Percentiles rank a stretch among this genome's conserved stretches.
Evolutionary conservation across 495 filamentous ascomycete genomes (phyloP).

Genomic region (Xylaria venustula): DNA sequence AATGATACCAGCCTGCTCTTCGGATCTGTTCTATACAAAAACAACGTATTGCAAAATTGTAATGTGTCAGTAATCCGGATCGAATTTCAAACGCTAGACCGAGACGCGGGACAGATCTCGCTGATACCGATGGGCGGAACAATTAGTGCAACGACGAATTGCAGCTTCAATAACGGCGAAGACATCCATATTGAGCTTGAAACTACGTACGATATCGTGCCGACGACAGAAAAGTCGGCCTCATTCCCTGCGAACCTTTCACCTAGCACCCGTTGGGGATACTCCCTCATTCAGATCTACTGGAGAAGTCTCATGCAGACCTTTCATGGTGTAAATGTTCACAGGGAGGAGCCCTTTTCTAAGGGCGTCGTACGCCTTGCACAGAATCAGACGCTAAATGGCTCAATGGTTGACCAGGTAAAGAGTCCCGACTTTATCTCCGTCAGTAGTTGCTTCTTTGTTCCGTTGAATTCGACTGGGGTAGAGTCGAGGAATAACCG

Average conservation of each 20-base stretch:
- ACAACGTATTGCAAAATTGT: conserved; percentile 25
- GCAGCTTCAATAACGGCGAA: conserved; percentile 12
- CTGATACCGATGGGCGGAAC: conserved; percentile 13
- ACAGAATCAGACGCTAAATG: neutral
- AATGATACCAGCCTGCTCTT: neutral
- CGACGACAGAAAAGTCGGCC: conserved; percentile 6
- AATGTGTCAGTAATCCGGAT: conserved; percentile 24
- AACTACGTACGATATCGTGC: conserved; percentile 27
- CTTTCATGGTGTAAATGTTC: conserved; percentile 10
- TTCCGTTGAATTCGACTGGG: conserved; percentile 11
- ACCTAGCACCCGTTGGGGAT: conserved; percentile 11
- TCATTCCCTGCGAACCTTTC: conserved; percentile 4
- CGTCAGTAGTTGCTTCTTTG: conserved; percentile 6
- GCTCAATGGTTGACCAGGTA: conserved; percentile 8
- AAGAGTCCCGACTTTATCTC: conserved; percentile 2
- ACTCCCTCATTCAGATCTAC: conserved; percentile 10
- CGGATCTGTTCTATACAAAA: conserved; percentile 28
- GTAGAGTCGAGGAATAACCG: conserved; percentile 5
- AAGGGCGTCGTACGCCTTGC: conserved; percentile 2
- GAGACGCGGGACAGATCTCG: conserved; percentile 15
- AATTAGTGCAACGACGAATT: conserved; percentile 15
- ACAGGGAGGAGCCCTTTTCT: neutral
- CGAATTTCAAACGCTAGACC: conserved; percentile 18
- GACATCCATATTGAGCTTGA: conserved; percentile 19
- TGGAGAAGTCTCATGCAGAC: conserved; percentile 14